Evolutionary conservation across 257 asterid species (phyloP).

Genomic region (Solanum commersonii): DNA sequence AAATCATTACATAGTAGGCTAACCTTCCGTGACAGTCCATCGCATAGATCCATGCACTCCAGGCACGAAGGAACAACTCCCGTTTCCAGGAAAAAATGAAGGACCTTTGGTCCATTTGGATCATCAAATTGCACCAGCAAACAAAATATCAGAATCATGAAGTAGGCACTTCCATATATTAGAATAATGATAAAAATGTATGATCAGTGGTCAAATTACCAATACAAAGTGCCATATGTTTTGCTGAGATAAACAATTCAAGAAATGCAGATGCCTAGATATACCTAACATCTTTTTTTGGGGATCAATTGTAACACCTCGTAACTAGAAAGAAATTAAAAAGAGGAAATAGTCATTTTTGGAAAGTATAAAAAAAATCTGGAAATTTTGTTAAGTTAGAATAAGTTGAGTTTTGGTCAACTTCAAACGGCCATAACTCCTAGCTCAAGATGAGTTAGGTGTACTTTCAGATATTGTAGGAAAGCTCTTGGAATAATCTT

Average conservation of each 20-base stretch:
- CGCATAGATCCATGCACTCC: background rate
- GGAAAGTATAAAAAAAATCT: no score
- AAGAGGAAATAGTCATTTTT: no score
- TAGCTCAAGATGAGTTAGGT: no score
- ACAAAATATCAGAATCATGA: background rate
- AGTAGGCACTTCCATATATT: no score
- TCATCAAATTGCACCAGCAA: background rate
- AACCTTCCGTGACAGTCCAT: background rate
- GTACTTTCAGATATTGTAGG: no score
- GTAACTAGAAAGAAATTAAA: no score
- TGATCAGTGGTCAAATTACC: background rate
- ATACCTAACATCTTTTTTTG: background rate
- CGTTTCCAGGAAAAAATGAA: constrained; percentile 1
- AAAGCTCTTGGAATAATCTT: no score
- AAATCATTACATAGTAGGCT: background rate
- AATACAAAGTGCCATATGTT: background rate
- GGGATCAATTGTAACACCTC: no score
- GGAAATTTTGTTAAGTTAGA: no score
- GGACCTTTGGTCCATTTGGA: background rate
- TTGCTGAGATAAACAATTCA: background rate
- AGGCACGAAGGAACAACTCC: constrained; percentile 3
- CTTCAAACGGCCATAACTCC: no score
- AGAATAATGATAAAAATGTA: background rate
- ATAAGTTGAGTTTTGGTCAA: no score
- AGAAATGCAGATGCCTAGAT: background rate